A percentile compares a stretch with the other conserved stretches of the same genome.
Conservation (phyloP, 495 filamentous ascomycete species). For the Alectoria sarmentosa region DNA sequence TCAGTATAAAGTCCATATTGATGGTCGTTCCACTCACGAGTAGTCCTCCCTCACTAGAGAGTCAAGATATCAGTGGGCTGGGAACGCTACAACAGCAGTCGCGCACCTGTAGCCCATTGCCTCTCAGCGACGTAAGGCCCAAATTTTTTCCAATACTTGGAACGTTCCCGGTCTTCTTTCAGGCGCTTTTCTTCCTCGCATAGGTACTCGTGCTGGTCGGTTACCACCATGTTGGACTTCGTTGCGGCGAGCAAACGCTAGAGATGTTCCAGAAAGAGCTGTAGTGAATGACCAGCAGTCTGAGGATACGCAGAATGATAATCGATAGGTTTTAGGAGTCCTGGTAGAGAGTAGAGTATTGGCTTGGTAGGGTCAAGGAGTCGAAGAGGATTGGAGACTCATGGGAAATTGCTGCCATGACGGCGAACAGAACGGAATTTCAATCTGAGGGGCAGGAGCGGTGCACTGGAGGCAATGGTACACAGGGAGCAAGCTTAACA, state of each 20-base stretch:
- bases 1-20: slow-evolving; percentile 20
- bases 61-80: slow-evolving; percentile 9
- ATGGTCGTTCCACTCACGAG: slow-evolving; percentile 48
- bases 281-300: neutral
- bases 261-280: neutral
- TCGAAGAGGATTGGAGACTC: neutral
- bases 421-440: neutral
- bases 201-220: slow-evolving; percentile 76
- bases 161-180: slow-evolving; percentile 72
- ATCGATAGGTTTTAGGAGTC: neutral
- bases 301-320: neutral
- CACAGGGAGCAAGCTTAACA: too few species aligned
- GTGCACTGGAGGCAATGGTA: neutral
- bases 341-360: neutral
- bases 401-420: neutral
- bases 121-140: slow-evolving; percentile 41
- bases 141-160: slow-evolving; percentile 81
- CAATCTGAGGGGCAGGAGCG: neutral
- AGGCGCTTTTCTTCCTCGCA: slow-evolving; percentile 83
- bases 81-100: neutral
- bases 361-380: too few species aligned
- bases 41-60: slow-evolving; percentile 85
- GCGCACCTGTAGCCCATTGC: slow-evolving; percentile 82
- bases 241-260: neutral
- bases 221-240: slow-evolving; percentile 63